Base-by-base conservation (phyloP, 2,329 filamentous ascomycete genomes). In the Colletotrichum musae region DNA sequence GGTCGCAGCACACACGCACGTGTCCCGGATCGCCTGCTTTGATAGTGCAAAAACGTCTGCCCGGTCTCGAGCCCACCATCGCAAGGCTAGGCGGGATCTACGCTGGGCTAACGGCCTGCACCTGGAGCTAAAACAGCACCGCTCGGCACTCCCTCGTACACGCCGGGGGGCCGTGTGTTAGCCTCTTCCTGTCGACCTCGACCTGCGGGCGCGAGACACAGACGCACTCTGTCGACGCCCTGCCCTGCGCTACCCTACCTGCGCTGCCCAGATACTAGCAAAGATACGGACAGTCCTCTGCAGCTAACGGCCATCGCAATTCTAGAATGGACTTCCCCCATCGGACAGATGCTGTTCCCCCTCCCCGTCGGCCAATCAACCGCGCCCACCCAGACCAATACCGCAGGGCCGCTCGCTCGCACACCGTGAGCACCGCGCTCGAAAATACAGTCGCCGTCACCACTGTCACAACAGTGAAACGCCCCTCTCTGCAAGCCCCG, bases 261-360 rank as follows among this genome's bases (percentile, higher is more conserved):
- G 32, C 50, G 62, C 59, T 50, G 56, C 24, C 56, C 50, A 64
- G 43, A 66, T 65, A 43, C 36, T 54, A 51, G 28, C 41, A 36
- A 7, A 36, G 32, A 10, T 36, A 36, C 32, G 32, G 32, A 36
- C 32, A 10, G 32, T 36, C 50, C 41, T 66, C 57, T 61, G 64
- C 57, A 50, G 47, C 64, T 56, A 54, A 66, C 57, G 64, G 64
- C 50, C 67, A 66, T 61, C 51, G 45, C 36, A 67, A 47, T 70
- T 61, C 62, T 66, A 69, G 26, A 69, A 66, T 69, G 67, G 67
- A 69, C 67, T 69, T 69, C 54, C 67, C 66, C 67, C 67, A 69
- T 69, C 67, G 67, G 67, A 69, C 67, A 57, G 12, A 28, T 41
- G 36, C 56, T 58, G 36, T 28, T 13, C 28, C 51, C 51, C 52